A percentile compares a stretch with the other conserved stretches of the same genome.
Evolutionary conservation across 768 basidiomycete genomes (phyloP).

Genomic region (Amanita phalloides): DNA sequence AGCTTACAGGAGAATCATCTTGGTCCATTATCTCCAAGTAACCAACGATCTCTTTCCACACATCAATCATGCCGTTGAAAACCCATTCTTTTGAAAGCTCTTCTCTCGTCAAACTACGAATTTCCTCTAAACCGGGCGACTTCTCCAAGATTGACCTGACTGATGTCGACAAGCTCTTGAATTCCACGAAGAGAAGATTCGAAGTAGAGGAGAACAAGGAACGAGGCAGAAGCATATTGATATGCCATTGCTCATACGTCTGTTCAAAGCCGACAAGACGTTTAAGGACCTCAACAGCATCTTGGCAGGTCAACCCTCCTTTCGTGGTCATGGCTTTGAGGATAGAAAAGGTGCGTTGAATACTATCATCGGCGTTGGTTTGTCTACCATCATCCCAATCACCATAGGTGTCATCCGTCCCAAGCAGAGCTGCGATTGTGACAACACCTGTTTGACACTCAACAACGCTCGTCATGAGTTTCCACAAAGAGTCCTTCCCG

Average conservation of each 20-base stretch:
- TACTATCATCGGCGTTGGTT: conserved; percentile 25
- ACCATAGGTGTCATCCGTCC: conserved; percentile 13
- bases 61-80: conserved; percentile 36
- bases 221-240: conserved; percentile 36
- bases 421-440: conserved; percentile 44
- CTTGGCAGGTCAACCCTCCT: conserved; percentile 37
- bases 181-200: conserved; percentile 45
- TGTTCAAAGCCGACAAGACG: conserved; percentile 25
- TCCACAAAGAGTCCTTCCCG: conserved; percentile 31
- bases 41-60: conserved; percentile 40
- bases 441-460: conserved; percentile 40
- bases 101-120: conserved; percentile 44
- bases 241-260: conserved; percentile 29
- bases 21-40: conserved; percentile 35
- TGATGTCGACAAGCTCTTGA: conserved; percentile 28
- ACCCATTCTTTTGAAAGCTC: conserved; percentile 46
- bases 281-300: conserved; percentile 43
- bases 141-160: conserved; percentile 46
- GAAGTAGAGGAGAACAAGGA: conserved; percentile 47
- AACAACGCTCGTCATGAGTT: conserved; percentile 38
- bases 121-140: conserved; percentile 39
- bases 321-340: conserved; percentile 48
- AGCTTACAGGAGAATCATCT: conserved; percentile 37
- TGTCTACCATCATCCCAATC: conserved; percentile 10
- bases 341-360: conserved; percentile 37